phyloP scores from a whole-genome alignment of 169 alveolate species.

The Babesia sp. region DNA sequence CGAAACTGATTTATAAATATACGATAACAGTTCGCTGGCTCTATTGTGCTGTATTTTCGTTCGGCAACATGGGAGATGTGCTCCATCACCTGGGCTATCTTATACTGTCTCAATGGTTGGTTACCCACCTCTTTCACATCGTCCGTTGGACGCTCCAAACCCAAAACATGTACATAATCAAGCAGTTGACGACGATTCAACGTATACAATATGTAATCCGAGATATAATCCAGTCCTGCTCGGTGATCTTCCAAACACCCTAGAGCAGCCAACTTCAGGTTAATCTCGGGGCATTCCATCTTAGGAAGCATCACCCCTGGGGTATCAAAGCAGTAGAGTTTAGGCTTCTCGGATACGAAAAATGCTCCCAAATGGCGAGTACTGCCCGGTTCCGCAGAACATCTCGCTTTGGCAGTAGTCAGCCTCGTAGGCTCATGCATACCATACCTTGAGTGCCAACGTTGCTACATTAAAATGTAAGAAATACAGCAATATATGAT shows the following conservation, averaged over 20 bases:
- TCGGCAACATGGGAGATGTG: conserved; percentile 42
- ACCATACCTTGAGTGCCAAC: conserved; percentile 4
- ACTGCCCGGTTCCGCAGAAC: conserved; percentile 51
- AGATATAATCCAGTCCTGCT: conserved; percentile 64
- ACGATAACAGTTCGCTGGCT: conserved; percentile 54
- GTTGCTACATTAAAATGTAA: conserved; percentile 14
- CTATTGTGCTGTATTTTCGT: conserved; percentile 49
- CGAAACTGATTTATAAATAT: conserved; percentile 64
- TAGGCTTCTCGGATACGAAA: conserved; percentile 56
- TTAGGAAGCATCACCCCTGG: conserved; percentile 70
- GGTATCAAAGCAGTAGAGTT: conserved; percentile 65
- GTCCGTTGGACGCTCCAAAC: conserved; percentile 47
- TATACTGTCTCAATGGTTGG: neutral
- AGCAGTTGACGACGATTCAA: conserved; percentile 21
- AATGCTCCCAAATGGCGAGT: conserved; percentile 43
- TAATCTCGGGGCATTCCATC: conserved; percentile 59
- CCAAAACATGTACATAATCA: conserved; percentile 40
- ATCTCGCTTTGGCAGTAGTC: conserved; percentile 24
- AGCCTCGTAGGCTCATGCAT: conserved; percentile 9
- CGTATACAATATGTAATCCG: conserved; percentile 60
- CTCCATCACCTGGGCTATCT: conserved; percentile 23
- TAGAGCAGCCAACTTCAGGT: conserved; percentile 63
- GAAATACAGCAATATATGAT: neutral
- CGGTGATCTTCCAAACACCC: conserved; percentile 60
- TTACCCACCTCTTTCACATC: conserved; percentile 42